These are phyloP conservation scores for Leishmania braziliensis DNA, from an alignment of 208 protist species.

Conservation along the genomic window DNA sequence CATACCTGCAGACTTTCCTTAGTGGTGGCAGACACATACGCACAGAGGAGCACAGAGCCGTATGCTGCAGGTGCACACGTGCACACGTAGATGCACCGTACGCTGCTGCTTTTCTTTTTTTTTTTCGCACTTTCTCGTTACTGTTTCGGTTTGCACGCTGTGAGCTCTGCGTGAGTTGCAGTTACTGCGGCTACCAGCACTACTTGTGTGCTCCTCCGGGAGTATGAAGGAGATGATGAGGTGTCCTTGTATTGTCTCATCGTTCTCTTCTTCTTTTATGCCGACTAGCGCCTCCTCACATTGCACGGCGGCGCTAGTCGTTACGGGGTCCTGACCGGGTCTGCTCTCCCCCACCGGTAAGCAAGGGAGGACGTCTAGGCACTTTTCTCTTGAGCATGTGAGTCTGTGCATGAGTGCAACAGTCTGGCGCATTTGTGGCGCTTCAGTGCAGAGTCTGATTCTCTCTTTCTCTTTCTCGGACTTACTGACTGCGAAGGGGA, in stretches of 20 bases:
- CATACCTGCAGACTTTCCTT: neutral
- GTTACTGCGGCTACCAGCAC: neutral
- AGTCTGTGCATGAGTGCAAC: neutral
- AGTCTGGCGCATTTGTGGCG: neutral
- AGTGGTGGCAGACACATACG: neutral
- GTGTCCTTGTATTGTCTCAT: neutral
- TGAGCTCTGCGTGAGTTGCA: neutral
- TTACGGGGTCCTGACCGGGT: neutral
- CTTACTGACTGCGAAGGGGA: neutral
- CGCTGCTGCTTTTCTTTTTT: neutral
- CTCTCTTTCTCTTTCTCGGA: neutral
- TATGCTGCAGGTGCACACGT: neutral
- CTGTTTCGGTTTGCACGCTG: neutral
- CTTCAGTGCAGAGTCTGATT: neutral
- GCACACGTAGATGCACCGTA: neutral
- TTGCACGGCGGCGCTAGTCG: neutral
- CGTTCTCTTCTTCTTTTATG: neutral
- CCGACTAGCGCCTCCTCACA: neutral
- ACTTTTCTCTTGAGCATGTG: neutral
- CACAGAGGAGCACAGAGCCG: neutral
- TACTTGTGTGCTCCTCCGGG: neutral
- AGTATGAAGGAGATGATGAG: neutral
- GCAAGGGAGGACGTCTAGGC: neutral
- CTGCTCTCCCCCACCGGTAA: no score
- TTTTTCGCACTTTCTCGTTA: no score